phyloP scores from a whole-genome alignment of 495 filamentous ascomycete species.

The Xylaria longipes region DNA sequence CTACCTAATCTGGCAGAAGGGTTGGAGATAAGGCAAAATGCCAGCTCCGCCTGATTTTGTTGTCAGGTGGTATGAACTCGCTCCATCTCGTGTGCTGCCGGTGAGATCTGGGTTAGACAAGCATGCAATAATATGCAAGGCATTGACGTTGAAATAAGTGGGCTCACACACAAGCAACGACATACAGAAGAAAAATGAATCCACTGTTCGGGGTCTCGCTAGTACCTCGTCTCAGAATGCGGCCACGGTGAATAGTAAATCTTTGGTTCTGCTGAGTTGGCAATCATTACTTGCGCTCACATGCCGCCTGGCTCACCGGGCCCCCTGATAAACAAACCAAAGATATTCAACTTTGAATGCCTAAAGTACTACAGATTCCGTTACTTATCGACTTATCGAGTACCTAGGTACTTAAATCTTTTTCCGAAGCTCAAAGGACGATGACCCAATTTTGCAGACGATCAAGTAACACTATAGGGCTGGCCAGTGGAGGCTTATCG shows the following conservation, averaged over 20 bases:
- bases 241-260: background rate
- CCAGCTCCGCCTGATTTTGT: background rate
- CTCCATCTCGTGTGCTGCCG: slow-evolving; percentile 5
- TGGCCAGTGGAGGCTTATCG: slow-evolving; percentile 19
- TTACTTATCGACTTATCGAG: slow-evolving; percentile 3
- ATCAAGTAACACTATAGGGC: slow-evolving; percentile 23
- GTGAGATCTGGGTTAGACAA: slow-evolving; percentile 6
- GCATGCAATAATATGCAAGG: slow-evolving; percentile 13
- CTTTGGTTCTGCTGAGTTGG: slow-evolving; percentile 25
- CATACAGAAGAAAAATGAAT: background rate
- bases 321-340: background rate
- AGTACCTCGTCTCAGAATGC: background rate
- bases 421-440: slow-evolving; percentile 5
- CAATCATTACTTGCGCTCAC: slow-evolving; percentile 6
- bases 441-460: slow-evolving; percentile 15
- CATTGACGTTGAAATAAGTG: slow-evolving; percentile 12
- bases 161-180: background rate
- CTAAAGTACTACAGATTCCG: background rate
- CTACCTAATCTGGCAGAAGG: background rate
- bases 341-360: background rate
- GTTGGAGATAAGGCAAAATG: slow-evolving; percentile 2
- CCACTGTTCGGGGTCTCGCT: background rate
- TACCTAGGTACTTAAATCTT: slow-evolving; percentile 13
- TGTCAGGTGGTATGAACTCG: background rate
- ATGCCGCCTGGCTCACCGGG: background rate